Conservation (phyloP, 2,329 filamentous ascomycete genomes). For the Arthroderma sp. region DNA sequence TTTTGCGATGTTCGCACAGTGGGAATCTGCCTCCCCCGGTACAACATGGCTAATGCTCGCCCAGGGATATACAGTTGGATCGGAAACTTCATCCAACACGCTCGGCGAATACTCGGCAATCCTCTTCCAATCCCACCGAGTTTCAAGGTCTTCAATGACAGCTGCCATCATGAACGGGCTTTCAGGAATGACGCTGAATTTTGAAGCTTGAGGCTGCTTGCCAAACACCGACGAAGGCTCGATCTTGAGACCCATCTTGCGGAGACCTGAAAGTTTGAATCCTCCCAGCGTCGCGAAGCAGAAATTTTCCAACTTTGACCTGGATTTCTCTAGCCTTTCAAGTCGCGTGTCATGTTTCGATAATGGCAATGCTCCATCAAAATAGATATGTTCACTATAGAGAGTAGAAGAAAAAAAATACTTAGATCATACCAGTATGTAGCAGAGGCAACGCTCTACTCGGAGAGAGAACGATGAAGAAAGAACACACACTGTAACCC, state of each 20-base stretch:
- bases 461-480: not conserved
- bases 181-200: constrained; percentile 32
- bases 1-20: constrained; percentile 56
- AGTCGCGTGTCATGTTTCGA: constrained; percentile 52
- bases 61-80: constrained; percentile 13
- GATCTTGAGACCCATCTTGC: constrained; percentile 5
- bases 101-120: constrained; percentile 12
- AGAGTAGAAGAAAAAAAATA: not conserved
- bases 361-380: constrained; percentile 67
- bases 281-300: constrained; percentile 25
- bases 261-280: constrained; percentile 11
- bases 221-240: constrained; percentile 17
- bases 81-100: not conserved
- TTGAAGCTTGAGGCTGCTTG: constrained; percentile 14
- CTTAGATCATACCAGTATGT: not conserved
- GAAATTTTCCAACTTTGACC: constrained; percentile 42
- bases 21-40: constrained; percentile 72
- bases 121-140: constrained; percentile 24
- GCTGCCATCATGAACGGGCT: constrained; percentile 64
- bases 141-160: constrained; percentile 55
- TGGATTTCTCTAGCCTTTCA: constrained; percentile 45
- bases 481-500: constrained; percentile 49
- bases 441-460: not conserved
- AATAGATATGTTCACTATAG: constrained; percentile 56
- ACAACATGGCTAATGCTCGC: constrained; percentile 43